Conservation (phyloP, 257 asterid genomes). For the Nemophila menziesii region DNA sequence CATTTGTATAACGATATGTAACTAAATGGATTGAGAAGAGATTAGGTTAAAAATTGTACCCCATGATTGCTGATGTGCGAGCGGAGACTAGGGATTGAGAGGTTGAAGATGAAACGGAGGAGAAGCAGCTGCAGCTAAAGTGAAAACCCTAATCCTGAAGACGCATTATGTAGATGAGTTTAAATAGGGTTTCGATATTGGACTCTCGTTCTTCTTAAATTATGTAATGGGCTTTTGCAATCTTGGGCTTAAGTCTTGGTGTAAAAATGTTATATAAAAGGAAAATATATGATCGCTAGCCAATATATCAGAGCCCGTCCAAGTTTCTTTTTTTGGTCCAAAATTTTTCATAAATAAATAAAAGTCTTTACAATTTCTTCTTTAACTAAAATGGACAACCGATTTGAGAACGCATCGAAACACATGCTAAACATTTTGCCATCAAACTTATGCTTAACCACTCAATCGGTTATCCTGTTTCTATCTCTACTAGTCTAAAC, state of each 20-base stretch:
- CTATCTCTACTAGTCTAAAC: no score
- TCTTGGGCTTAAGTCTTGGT: constrained; percentile 8
- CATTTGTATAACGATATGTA: not conserved
- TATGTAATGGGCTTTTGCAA: not conserved
- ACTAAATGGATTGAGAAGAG: not conserved
- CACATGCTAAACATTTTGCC: no score
- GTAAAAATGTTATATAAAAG: no score
- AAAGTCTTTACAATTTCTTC: no score
- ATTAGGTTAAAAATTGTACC: constrained; percentile 17
- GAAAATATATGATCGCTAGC: no score
- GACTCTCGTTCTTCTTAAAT: not conserved
- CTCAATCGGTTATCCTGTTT: no score
- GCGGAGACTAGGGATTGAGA: constrained; percentile 10
- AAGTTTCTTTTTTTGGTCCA: no score
- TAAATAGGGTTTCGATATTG: constrained; percentile 5
- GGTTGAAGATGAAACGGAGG: not conserved
- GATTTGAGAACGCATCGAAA: no score
- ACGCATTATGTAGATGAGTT: not conserved
- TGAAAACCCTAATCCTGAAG: constrained; percentile 14
- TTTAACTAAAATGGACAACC: no score
- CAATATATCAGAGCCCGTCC: no score
- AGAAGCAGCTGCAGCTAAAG: constrained; percentile 6
- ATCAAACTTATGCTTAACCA: no score
- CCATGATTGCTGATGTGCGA: constrained; percentile 38
- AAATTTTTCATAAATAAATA: no score